Conservation (phyloP, 768 basidiomycete genomes). For the Aureoboletus auriporus region DNA sequence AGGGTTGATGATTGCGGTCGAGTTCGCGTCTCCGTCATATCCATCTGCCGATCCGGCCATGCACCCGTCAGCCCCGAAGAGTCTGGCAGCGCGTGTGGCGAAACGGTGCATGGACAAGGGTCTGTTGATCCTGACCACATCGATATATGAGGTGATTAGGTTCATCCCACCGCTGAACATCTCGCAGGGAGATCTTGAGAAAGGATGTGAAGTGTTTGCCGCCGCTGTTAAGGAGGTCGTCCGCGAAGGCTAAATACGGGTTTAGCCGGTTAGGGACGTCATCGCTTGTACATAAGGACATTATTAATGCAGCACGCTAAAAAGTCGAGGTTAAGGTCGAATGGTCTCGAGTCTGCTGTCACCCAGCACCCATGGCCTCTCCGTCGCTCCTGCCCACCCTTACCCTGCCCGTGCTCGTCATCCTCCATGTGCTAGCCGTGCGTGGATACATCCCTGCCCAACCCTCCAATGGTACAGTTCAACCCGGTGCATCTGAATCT, state of each 20-base stretch:
- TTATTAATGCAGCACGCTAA: conserved; percentile 4
- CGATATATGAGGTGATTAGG: conserved; percentile 80
- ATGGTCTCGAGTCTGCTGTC: not conserved
- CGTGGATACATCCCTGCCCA: conserved; percentile 67
- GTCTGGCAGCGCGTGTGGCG: conserved; percentile 66
- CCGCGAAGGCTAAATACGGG: conserved; percentile 30
- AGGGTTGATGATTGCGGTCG: conserved; percentile 87
- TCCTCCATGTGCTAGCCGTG: conserved; percentile 8
- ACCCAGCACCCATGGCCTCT: not conserved
- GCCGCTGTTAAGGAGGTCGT: conserved; percentile 72
- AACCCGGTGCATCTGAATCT: conserved; percentile 46
- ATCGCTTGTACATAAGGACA: not conserved
- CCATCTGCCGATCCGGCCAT: conserved; percentile 46
- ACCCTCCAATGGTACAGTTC: conserved; percentile 62
- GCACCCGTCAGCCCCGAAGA: conserved; percentile 37
- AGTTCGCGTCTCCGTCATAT: conserved; percentile 64
- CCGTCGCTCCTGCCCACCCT: conserved; percentile 2
- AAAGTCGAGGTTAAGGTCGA: conserved; percentile 5
- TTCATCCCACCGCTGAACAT: conserved; percentile 94
- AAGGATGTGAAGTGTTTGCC: conserved; percentile 61
- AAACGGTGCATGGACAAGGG: conserved; percentile 83
- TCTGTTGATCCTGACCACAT: conserved; percentile 84
- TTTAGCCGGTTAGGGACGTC: conserved; percentile 4
- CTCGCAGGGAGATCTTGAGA: conserved; percentile 65
- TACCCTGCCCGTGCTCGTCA: conserved; percentile 3